Base-by-base conservation (phyloP, 441 rosid genomes). In the Omphalea diandra region DNA sequence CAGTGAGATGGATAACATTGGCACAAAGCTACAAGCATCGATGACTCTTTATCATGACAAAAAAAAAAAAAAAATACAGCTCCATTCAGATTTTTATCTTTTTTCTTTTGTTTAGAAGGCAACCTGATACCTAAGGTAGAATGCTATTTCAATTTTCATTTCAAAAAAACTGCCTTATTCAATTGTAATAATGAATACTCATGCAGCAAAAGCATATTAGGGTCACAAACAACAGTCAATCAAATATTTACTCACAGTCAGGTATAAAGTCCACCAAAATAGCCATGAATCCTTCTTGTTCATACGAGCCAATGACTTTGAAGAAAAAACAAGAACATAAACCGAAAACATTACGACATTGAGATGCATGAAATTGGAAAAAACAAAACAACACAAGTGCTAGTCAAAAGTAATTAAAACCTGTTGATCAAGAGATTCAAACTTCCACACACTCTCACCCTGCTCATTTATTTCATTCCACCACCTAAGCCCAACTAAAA, bases 201-300 rank as follows among this genome's bases (percentile, higher is more conserved):
- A n/a, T n/a, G n/a, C n/a, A n/a, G n/a, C n/a, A n/a, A n/a, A n/a
- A n/a, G n/a, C 17, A 7, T 67, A 6, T 52, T 22, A 14, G 20
- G 27, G 18, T 44, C 24, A 58, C 36, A 15, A 1, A 7, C n/a
- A 46, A 43, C 33, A 44, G 24, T 54, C 3, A 17, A 24, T 43
- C 12, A 20, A 49, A 56, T 41, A 57, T 11, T 52, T 70, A 77
- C 96, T 83, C 73, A 92, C 98, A n/a, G 88, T 70, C 50, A 93
- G 90, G 81, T 88, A 90, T 66, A 87, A 86, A 17, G 95, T 89
- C 98, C 97, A 90, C 98, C 94, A 93, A 79, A 90, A 89, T 60
- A 93, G 88, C 98, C 96, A 90, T 0, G 98, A 87, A 81, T 86
- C 95, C 78, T 90, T 90, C 86, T 88, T 93, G 85, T 93, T 93